Base-by-base conservation (phyloP, 192 early-diverging fungal species). In the Coemansia erecta region DNA sequence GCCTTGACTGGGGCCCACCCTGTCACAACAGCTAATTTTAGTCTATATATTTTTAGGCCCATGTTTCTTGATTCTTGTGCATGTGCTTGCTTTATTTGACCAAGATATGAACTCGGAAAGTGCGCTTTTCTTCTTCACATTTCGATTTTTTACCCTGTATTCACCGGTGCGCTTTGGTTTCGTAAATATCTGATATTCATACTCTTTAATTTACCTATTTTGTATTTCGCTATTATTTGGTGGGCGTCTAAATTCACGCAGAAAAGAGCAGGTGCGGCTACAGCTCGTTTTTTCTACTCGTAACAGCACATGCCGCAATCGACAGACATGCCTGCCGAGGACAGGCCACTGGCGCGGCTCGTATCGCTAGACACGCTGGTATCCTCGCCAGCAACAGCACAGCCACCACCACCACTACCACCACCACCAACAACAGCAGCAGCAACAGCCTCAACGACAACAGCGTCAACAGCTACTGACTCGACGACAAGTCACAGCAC, bases 271-370 rank as follows among this genome's bases (percentile, higher is more conserved):
- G 39, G 40, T 11, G 6, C 19, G 21, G 21, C 37, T 22, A 19
- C 40, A 23, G 3, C 12, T 9, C 2, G 18, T 35, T 42, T 43
- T 43, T n/a, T n/a, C n/a, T n/a, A n/a, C 45, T 50, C 23, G 10
- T 33, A 14, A 18, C 23, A 35, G 43, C 47, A 33, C 33, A 72
- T 66, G 66, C 50, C 73, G 56, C 73, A 66, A 35, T 66, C 63
- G 56, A 62, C 63, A 42, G 67, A 70, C 53, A 28, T 57, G 53
- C 60, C 56, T 19, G n/a, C 33, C 33, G 61, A 63, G 46, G 61
- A 63, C 43, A 53, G 61, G 44, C 61, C 61, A 21, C 53, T 49
- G 53, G 53, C 61, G 23, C 61, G 61, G n/a, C 53, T 50, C 8
- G 8, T 47, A 37, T 14, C 61, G 21, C 52, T 56, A n/a, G 23